A percentile compares a stretch with the other conserved stretches of the same genome.
Conservation (phyloP, 2,329 filamentous ascomycete species). For the Neospermospora avenae region DNA sequence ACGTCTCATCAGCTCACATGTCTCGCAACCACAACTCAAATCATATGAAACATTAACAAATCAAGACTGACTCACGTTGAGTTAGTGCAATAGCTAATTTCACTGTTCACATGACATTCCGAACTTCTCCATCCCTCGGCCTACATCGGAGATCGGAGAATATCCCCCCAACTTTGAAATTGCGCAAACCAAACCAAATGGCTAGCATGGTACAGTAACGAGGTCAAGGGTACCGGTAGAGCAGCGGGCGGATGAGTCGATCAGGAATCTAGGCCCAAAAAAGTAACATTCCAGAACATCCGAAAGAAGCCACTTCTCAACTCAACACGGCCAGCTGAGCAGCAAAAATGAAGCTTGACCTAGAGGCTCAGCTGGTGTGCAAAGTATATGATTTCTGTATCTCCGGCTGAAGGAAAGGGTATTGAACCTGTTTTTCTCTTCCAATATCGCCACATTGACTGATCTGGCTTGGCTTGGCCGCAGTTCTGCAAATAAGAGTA, state of each 20-base stretch:
- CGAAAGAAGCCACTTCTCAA: background rate
- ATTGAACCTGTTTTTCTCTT: background rate
- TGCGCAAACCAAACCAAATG: background rate
- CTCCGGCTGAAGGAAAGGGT: background rate
- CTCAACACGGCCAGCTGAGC: too few species aligned
- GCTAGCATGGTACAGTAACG: background rate
- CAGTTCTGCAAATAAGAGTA: too few species aligned
- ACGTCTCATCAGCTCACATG: conserved; percentile 5
- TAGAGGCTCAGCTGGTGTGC: too few species aligned
- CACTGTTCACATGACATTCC: conserved; percentile 10
- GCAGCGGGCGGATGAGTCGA: background rate
- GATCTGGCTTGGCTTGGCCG: background rate
- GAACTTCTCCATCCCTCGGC: conserved; percentile 8
- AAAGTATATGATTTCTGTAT: background rate
- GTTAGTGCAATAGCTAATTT: background rate
- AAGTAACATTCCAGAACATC: conserved; percentile 14
- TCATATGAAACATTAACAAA: background rate
- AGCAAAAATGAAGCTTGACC: background rate
- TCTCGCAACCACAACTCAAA: background rate
- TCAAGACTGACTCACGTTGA: background rate
- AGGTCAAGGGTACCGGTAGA: background rate
- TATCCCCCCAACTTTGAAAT: background rate
- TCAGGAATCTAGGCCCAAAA: conserved; percentile 2
- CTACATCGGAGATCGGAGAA: conserved; percentile 3
- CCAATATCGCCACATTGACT: conserved; percentile 3